Base-by-base conservation (phyloP, 1,284 basidiomycete species). In the Papiliotrema nemorosa region DNA sequence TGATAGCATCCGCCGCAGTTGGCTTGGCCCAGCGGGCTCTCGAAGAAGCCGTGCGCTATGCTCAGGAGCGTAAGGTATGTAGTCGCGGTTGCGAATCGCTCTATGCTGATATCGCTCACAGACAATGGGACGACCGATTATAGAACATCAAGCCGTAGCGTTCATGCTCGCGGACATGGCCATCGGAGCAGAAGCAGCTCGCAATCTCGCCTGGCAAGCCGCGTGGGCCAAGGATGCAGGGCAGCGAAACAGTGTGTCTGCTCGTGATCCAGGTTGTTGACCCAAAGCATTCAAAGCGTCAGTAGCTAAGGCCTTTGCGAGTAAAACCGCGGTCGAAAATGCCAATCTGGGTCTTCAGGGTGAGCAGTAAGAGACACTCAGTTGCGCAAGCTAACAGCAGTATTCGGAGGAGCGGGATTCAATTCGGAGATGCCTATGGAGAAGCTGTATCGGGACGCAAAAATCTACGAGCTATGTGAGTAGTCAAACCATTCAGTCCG, bases 161-260 rank as follows among this genome's bases (percentile, higher is more conserved):
- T 79, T 79, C 66, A 77, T 81, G 72, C 71, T 81, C 5, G 79
- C 79, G 14, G 80, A 81, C 56, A 81, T 81, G 80, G 78, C 80
- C 7, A 78, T 80, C 64, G 69, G 62, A 20, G 77, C 74, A 24
- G 78, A 80, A 62, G 71, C 75, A 2, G 70, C 77, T 1, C 66
- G 78, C 12, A 74, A 70, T 38, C 67, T 81, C 42, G 79, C 80
- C 12, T 80, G 77, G 78, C 76, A 76, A 61, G 58, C 77, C 0
- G 74, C 76, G 2, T 78, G 76, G 74, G 67, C 73, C 10, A 80
- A 80, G 64, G 80, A 81, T 64, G 60, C 66, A 12, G 77, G 77
- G 5, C 67, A 76, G 56, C 62, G 76, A 31, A 80, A 79, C 69
- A 78, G 74, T 75, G 27, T 27, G 72, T 31, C 29, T n/a, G n/a